phyloP scores from a whole-genome alignment of 2,329 filamentous ascomycete genomes.

The Phyllosticta citribraziliensis region DNA sequence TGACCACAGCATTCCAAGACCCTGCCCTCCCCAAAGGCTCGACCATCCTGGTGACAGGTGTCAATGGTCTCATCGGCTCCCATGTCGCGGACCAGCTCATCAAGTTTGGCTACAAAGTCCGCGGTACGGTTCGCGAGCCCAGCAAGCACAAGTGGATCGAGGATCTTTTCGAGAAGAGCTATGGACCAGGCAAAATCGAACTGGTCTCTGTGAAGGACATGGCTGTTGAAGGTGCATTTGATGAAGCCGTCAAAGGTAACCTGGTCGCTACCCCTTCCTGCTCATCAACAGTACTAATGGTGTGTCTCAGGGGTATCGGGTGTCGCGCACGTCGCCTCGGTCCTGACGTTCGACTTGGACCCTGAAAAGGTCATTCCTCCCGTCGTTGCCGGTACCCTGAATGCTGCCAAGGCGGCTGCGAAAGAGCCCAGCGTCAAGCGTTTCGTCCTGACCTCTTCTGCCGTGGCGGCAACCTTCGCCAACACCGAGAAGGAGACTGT shows the following conservation, averaged over 20 bases:
- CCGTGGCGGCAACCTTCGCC: conserved; percentile 20
- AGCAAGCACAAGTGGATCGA: conserved; percentile 22
- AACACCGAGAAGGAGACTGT: conserved; percentile 22
- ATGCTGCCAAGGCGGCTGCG: conserved; percentile 32
- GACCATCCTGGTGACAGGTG: conserved; percentile 26
- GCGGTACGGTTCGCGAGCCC: conserved; percentile 23
- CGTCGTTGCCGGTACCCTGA: conserved; percentile 26
- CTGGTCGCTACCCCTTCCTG: neutral
- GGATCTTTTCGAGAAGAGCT: conserved; percentile 20
- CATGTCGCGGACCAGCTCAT: conserved; percentile 25
- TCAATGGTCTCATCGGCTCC: conserved; percentile 26
- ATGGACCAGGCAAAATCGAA: conserved; percentile 19
- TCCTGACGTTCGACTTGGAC: conserved; percentile 29
- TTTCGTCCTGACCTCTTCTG: conserved; percentile 37
- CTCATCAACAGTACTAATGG: neutral
- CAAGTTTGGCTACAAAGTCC: conserved; percentile 23
- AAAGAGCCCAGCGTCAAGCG: conserved; percentile 33
- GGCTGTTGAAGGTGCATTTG: conserved; percentile 18
- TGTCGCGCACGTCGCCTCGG: conserved; percentile 38
- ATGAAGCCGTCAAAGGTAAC: conserved; percentile 18
- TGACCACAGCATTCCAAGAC: neutral
- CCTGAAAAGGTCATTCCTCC: conserved; percentile 33
- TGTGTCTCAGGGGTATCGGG: conserved; percentile 27
- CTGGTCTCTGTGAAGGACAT: conserved; percentile 23
- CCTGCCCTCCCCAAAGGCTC: conserved; percentile 16